Percentiles rank a stretch among this genome's conserved stretches.
Conservation (phyloP, 148 eudicot species). For the Persicaria maculosa region DNA sequence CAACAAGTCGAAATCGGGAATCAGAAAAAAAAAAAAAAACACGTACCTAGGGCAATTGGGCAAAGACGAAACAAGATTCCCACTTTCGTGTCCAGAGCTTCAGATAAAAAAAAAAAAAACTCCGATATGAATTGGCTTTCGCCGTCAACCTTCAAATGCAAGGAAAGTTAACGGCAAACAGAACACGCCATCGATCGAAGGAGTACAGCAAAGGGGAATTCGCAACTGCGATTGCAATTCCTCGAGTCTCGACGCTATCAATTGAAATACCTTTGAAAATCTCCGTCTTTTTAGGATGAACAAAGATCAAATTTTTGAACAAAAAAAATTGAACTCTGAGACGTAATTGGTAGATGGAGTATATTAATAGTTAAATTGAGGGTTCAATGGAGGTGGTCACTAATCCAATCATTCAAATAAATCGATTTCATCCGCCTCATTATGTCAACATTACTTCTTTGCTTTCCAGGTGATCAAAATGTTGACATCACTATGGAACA, state of each 20-base stretch:
- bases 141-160: constrained; percentile 8
- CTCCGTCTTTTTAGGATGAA: constrained; percentile 1
- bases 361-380: background rate
- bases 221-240: background rate
- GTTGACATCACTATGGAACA: too few relatives aligned
- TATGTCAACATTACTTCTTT: background rate
- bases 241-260: background rate
- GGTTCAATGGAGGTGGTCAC: background rate
- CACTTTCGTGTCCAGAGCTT: background rate
- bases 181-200: constrained; percentile 8
- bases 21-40: background rate
- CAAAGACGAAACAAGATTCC: background rate
- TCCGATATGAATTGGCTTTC: background rate
- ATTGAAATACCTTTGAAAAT: background rate
- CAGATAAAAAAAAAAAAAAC: background rate
- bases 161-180: background rate
- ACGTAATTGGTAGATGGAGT: background rate
- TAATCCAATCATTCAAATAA: background rate
- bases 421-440: background rate
- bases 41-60: background rate
- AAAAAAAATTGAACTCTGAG: background rate
- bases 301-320: background rate
- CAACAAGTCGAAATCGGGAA: background rate
- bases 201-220: background rate
- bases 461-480: background rate